Percentiles rank a stretch among this genome's conserved stretches.
phyloP scores from a whole-genome alignment of 306 rosid species.

The Casuarina cunninghamiana region DNA sequence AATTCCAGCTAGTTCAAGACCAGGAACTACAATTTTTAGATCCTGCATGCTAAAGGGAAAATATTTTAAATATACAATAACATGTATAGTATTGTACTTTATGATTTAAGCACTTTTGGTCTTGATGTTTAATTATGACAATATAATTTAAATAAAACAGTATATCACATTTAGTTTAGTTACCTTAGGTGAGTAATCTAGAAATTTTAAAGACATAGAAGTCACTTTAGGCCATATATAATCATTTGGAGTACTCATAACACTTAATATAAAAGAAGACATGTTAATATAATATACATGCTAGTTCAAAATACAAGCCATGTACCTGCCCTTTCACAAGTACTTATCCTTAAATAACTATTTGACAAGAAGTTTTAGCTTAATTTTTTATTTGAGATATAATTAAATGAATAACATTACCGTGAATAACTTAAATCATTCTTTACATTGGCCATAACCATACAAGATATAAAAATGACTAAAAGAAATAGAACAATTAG shows the following conservation, averaged over 20 bases:
- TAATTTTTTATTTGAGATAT: neutral
- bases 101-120: neutral
- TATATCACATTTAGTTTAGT: constrained; percentile 5
- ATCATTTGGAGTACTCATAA: constrained; percentile 91
- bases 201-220: constrained; percentile 93
- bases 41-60: constrained; percentile 50
- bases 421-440: too few species aligned
- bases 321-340: neutral
- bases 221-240: constrained; percentile 97
- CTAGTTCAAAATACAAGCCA: neutral
- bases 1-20: constrained; percentile 77
- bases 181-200: constrained; percentile 89
- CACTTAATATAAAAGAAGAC: constrained; percentile 52
- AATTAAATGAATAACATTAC: neutral
- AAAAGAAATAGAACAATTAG: neutral
- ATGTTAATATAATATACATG: constrained; percentile 5
- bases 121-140: neutral
- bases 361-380: neutral
- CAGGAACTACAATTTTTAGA: constrained; percentile 74
- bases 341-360: neutral
- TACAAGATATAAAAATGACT: neutral
- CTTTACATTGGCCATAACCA: too few species aligned
- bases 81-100: neutral
- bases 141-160: constrained; percentile 13
- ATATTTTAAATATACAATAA: constrained; percentile 6